Evolutionary conservation across 2,329 filamentous ascomycete genomes (phyloP), one percentile per base, ranked within the genome.

Genomic region (Cladophialophora chaetospira): DNA sequence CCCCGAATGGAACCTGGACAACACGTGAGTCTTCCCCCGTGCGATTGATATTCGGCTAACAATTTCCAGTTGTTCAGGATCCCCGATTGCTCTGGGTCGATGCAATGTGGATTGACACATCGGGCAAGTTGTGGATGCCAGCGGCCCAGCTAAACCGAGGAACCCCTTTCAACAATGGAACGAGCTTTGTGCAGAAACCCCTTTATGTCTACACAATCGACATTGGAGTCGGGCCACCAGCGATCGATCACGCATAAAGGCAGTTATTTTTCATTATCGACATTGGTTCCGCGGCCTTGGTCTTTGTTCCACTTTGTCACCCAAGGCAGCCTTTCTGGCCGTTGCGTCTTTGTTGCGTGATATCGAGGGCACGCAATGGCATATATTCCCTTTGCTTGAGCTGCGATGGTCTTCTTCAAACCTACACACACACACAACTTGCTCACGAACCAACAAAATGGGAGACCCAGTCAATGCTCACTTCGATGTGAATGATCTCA

Each of bases 101-200:
- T 38, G 57, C 57, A 15, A 60, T 60, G 57, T 60, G 57, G 57
- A 54, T 60, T 28, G 58, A 60, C 35, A 45, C 49, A 3, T 31
- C 36, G 8, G 49, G 49, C n/a, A 48, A 51, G 43, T 17, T 60
- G 23, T 60, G 58, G 58, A 54, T 60, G 54, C 58, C 58, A 5
- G 58, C 58, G n/a, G 54, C 58, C 13, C 58, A 60, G 44, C 29
- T 60, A 25, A 60, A 53, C 40, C 42, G 58, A 23, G 58, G 58
- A 5, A 50, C 40, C 15, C 48, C 58, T 5, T 60, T 60, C 23
- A 53, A 57, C 17, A 50, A 54, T 31, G 54, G 54, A 9, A 44
- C 38, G 17, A 54, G 38, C 33, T 31, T 31, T n/a, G 31, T 60
- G 11, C 26, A 45, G 49, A 36, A 40, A 49, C 58, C 58, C 8